Conservation (phyloP, 495 filamentous ascomycete genomes). For the Penicillium egyptiacum region DNA sequence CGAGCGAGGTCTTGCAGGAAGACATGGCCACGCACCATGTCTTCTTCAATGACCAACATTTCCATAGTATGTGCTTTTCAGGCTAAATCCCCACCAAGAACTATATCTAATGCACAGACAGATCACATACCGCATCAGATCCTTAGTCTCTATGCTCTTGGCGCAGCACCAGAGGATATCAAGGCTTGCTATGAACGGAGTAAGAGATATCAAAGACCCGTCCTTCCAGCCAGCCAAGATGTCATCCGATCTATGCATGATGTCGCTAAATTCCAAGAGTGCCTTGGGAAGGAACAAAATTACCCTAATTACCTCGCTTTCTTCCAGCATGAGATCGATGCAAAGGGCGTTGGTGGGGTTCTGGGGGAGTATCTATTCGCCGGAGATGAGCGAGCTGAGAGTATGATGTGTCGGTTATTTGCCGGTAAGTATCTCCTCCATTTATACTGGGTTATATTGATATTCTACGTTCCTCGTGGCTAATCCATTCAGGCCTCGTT, state of each 20-base stretch:
- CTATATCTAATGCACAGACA: conserved; percentile 14
- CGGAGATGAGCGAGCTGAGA: conserved; percentile 58
- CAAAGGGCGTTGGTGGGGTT: conserved; percentile 56
- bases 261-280: conserved; percentile 49
- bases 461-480: conserved; percentile 1
- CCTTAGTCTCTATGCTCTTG: conserved; percentile 73
- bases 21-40: conserved; percentile 76
- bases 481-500: conserved; percentile 54
- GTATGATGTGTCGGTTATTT: conserved; percentile 59
- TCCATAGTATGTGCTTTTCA: conserved; percentile 56
- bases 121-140: conserved; percentile 73
- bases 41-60: conserved; percentile 69
- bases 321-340: conserved; percentile 69
- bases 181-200: conserved; percentile 59
- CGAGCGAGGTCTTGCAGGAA: conserved; percentile 66
- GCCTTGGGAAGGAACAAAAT: conserved; percentile 51
- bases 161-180: conserved; percentile 58
- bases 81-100: not conserved
- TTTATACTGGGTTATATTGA: not conserved
- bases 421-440: conserved; percentile 40
- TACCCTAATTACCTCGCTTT: conserved; percentile 71
- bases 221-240: conserved; percentile 35
- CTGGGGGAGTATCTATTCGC: conserved; percentile 66
- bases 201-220: conserved; percentile 59
- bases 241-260: conserved; percentile 54